Percentiles rank a stretch among this genome's conserved stretches.
These are phyloP conservation scores for Sarocladium kiliense DNA, from an alignment of 2,329 filamentous ascomycete genomes.

Conservation along the genomic window DNA sequence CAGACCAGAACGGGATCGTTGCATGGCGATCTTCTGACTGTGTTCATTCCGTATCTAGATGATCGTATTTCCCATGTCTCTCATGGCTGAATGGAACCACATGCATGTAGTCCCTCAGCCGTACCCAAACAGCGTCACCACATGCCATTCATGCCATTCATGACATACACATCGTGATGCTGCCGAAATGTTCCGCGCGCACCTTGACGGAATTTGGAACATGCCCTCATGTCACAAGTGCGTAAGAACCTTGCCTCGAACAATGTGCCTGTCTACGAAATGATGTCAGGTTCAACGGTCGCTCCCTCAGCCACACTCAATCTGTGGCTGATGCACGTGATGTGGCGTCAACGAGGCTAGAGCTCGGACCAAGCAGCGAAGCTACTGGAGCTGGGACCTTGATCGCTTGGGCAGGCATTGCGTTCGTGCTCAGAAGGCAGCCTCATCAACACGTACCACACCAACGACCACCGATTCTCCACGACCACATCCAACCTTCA, in stretches of 20 bases:
- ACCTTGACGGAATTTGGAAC: no score
- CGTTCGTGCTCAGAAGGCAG: constrained; percentile 6
- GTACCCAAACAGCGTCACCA: no score
- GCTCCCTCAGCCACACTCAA: not conserved
- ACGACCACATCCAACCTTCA: constrained; percentile 10
- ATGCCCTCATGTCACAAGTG: no score
- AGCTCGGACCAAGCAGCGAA: constrained; percentile 1
- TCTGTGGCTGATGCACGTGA: constrained; percentile 7
- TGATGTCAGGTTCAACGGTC: no score
- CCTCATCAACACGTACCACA: constrained; percentile 9
- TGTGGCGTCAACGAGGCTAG: constrained; percentile 8
- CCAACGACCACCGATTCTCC: not conserved
- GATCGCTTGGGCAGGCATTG: not conserved
- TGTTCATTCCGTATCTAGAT: not conserved
- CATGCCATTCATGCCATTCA: no score
- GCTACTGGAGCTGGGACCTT: constrained; percentile 6
- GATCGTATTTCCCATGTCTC: constrained; percentile 4
- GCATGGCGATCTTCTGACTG: not conserved
- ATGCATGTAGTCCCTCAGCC: not conserved
- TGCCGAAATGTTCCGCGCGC: no score
- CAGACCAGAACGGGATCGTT: not conserved
- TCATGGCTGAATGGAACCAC: not conserved
- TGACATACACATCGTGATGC: not conserved
- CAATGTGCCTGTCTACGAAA: no score
- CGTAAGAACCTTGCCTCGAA: no score